Evolutionary conservation across 169 alveolate genomes (phyloP).

Genomic region (Babesia bigemina): DNA sequence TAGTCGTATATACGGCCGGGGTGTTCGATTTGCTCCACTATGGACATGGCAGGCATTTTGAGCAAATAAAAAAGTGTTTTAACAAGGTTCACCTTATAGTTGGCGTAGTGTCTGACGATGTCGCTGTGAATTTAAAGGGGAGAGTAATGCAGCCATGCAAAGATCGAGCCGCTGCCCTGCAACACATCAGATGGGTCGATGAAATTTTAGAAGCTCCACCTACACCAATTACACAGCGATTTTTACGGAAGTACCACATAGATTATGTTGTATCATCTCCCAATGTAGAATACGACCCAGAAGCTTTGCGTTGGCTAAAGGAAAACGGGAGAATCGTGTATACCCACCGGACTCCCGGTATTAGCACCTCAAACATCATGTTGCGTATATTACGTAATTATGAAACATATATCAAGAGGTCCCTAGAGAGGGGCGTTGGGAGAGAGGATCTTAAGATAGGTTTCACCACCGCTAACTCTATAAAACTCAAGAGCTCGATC

Average conservation of each 20-base stretch:
- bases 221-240: slow-evolving; percentile 88
- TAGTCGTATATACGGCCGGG: slow-evolving; percentile 85
- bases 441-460: slow-evolving; percentile 92
- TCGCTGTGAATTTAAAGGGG: slow-evolving; percentile 89
- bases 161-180: slow-evolving; percentile 92
- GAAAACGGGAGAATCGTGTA: slow-evolving; percentile 86
- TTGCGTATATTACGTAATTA: slow-evolving; percentile 91
- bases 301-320: slow-evolving; percentile 83
- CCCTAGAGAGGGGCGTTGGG: slow-evolving; percentile 91
- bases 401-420: slow-evolving; percentile 91
- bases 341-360: slow-evolving; percentile 91
- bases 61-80: slow-evolving; percentile 93
- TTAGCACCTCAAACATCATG: slow-evolving; percentile 93
- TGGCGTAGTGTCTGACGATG: slow-evolving; percentile 96
- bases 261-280: slow-evolving; percentile 87
- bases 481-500: slow-evolving; percentile 87
- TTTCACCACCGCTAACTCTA: slow-evolving; percentile 85
- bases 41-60: slow-evolving; percentile 95
- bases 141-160: slow-evolving; percentile 89
- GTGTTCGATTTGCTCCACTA: slow-evolving; percentile 95
- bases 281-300: slow-evolving; percentile 74
- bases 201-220: slow-evolving; percentile 95
- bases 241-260: slow-evolving; percentile 84
- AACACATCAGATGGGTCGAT: slow-evolving; percentile 96
- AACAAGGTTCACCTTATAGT: slow-evolving; percentile 89